Percentiles rank a stretch among this genome's conserved stretches.
Conservation (phyloP, 176 grass and related monocot genomes). For the Oryza coarctata region DNA sequence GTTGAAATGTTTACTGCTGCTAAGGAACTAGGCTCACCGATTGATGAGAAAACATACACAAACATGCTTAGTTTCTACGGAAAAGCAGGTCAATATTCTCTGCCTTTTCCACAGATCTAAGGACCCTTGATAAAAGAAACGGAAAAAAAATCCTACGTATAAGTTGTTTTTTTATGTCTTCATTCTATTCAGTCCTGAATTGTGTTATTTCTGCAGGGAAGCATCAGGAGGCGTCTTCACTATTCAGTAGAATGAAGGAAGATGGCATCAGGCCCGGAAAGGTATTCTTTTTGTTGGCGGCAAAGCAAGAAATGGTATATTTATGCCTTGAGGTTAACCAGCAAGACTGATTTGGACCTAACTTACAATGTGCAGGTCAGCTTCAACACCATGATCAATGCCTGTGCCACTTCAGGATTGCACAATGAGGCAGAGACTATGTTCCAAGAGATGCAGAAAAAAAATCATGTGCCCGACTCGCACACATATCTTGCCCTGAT, state of each 20-base stretch:
- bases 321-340: background rate
- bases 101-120: background rate
- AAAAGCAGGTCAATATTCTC: constrained; percentile 59
- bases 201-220: constrained; percentile 51
- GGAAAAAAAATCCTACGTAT: background rate
- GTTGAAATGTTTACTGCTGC: constrained; percentile 72
- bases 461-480: constrained; percentile 52
- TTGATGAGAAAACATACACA: constrained; percentile 78
- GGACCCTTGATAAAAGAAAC: background rate
- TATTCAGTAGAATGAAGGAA: constrained; percentile 86
- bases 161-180: background rate
- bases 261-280: constrained; percentile 80
- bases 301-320: background rate
- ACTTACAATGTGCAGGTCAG: constrained; percentile 68
- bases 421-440: constrained; percentile 50
- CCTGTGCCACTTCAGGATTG: constrained; percentile 64
- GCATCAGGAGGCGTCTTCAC: constrained; percentile 54
- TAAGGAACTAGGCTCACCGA: constrained; percentile 43
- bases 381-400: constrained; percentile 87
- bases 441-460: constrained; percentile 66
- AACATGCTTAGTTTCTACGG: constrained; percentile 92
- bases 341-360: background rate
- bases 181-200: constrained; percentile 7
- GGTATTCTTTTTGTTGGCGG: constrained; percentile 38
- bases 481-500: constrained; percentile 60